Evolutionary conservation across 2,329 filamentous ascomycete species (phyloP).

Genomic region (Harringtonia lauricola): DNA sequence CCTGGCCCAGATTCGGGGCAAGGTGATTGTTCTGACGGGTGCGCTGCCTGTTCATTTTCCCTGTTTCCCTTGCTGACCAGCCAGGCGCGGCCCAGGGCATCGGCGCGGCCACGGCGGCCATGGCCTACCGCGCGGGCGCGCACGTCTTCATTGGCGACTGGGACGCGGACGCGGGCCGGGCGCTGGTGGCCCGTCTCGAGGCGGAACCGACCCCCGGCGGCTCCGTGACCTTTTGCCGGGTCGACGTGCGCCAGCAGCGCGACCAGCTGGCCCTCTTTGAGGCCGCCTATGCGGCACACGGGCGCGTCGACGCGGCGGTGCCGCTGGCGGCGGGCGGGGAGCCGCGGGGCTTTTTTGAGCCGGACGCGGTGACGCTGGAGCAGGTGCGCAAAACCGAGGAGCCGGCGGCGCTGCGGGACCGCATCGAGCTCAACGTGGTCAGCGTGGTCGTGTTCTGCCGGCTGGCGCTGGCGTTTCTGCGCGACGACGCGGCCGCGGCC

Average conservation of each 20-base stretch:
- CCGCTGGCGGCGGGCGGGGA: constrained; percentile 33
- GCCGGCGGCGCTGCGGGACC: constrained; percentile 22
- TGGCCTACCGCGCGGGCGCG: constrained; percentile 7
- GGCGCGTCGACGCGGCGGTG: constrained; percentile 35
- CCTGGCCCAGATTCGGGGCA: no score
- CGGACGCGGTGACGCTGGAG: constrained; percentile 26
- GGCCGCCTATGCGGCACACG: constrained; percentile 29
- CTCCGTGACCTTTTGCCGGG: no score
- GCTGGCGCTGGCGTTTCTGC: constrained; percentile 38
- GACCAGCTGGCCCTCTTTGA: constrained; percentile 26
- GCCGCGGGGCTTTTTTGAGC: constrained; percentile 31
- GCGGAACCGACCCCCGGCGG: background rate
- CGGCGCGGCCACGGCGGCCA: no score
- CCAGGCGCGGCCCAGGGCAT: no score
- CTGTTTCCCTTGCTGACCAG: no score
- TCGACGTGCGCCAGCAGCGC: background rate
- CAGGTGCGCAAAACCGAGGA: constrained; percentile 25
- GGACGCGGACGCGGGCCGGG: constrained; percentile 10
- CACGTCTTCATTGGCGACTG: constrained; percentile 17
- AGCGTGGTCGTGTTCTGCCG: constrained; percentile 34
- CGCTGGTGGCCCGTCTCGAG: background rate
- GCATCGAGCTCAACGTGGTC: constrained; percentile 34
- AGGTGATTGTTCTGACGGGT: no score
- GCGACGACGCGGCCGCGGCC: constrained; percentile 6
- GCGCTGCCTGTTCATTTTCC: no score